Percentiles rank a stretch among this genome's conserved stretches.
Evolutionary conservation across 2,329 filamentous ascomycete genomes (phyloP).

Genomic region (Cercospora nicotianae): DNA sequence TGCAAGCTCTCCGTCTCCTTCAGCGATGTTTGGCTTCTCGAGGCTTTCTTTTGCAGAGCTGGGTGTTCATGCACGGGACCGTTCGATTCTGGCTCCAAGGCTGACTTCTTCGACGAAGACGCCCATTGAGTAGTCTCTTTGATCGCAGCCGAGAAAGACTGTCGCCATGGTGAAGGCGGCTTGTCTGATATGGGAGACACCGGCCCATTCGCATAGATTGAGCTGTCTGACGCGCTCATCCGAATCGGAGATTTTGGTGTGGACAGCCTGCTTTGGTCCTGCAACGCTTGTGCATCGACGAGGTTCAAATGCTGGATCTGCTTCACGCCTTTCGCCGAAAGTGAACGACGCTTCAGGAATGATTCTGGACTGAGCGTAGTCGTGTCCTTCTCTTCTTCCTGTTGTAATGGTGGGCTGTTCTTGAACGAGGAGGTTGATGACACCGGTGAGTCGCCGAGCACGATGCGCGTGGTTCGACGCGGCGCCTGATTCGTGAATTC

Average conservation of each 20-base stretch:
- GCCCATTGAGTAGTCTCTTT: constrained; percentile 22
- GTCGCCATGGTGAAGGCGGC: constrained; percentile 23
- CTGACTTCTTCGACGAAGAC: constrained; percentile 17
- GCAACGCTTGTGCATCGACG: constrained; percentile 9
- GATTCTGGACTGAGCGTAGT: constrained; percentile 11
- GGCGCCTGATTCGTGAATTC: constrained; percentile 22
- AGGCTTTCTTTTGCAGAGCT: constrained; percentile 29
- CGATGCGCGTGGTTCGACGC: constrained; percentile 20
- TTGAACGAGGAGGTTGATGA: constrained; percentile 8
- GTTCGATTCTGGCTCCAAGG: constrained; percentile 13
- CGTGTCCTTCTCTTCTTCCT: constrained; percentile 5
- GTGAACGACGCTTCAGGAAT: constrained; percentile 16
- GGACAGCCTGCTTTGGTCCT: constrained; percentile 9
- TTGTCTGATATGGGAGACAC: constrained; percentile 19
- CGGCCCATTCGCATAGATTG: not conserved
- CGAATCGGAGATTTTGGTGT: constrained; percentile 13
- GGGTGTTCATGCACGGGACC: constrained; percentile 33
- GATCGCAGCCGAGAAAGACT: constrained; percentile 22
- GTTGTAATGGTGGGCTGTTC: constrained; percentile 6
- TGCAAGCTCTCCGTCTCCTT: constrained; percentile 17
- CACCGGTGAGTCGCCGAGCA: constrained; percentile 23
- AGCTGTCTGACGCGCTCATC: constrained; percentile 2
- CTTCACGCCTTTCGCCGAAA: constrained; percentile 11
- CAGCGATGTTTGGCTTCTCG: constrained; percentile 16
- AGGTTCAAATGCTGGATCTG: constrained; percentile 3